These are phyloP conservation scores for Chlamydomonas sp. DNA, from an alignment of 139 green algal genomes.

Conservation along the genomic window DNA sequence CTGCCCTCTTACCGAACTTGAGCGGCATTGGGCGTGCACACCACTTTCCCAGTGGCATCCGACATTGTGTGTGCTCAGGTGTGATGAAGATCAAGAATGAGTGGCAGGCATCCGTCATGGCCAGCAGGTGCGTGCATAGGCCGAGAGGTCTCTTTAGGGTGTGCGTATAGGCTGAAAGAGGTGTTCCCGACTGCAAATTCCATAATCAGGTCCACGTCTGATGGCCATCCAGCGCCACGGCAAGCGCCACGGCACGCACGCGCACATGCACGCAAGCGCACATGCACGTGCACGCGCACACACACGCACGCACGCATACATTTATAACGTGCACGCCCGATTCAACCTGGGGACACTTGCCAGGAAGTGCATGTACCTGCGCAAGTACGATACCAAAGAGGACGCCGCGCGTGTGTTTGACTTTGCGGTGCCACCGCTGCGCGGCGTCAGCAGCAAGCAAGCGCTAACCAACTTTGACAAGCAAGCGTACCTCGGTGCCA, in stretches of 20 bases:
- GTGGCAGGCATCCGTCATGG: conserved; percentile 90
- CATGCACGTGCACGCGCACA: conserved; percentile 15
- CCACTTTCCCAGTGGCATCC: background rate
- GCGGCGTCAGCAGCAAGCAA: background rate
- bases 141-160: too few relatives aligned
- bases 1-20: too few relatives aligned
- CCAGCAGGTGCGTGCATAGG: too few relatives aligned
- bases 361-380: conserved; percentile 53
- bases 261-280: conserved; percentile 45
- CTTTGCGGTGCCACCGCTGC: conserved; percentile 10
- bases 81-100: conserved; percentile 36
- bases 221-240: too few relatives aligned
- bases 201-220: too few relatives aligned
- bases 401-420: conserved; percentile 65
- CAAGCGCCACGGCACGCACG: conserved; percentile 46
- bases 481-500: background rate
- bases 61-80: background rate
- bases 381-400: conserved; percentile 51
- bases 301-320: background rate
- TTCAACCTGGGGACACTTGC: background rate
- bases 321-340: background rate
- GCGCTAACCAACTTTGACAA: conserved; percentile 11
- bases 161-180: too few relatives aligned
- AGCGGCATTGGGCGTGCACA: background rate
- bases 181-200: too few relatives aligned